A percentile compares a stretch with the other conserved stretches of the same genome.
Evolutionary conservation across 345 rosid species (phyloP).

Genomic region (Jatropha curcas): DNA sequence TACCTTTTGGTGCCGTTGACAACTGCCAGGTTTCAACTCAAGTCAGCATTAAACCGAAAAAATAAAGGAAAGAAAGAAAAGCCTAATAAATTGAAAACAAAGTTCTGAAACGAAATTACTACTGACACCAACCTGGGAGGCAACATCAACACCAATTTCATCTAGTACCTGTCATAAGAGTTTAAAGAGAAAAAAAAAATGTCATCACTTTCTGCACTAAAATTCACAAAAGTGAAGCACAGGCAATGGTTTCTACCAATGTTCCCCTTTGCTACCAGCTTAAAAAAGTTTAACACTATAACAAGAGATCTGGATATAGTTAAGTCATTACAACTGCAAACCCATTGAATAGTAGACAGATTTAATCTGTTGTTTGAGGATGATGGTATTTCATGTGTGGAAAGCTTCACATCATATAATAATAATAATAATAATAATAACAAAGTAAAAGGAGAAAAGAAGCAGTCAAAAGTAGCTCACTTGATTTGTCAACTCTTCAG

Average conservation of each 20-base stretch:
- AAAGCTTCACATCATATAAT: neutral
- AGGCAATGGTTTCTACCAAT: neutral
- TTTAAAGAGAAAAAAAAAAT: neutral
- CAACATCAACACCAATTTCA: slow-evolving; percentile 93
- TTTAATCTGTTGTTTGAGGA: no score
- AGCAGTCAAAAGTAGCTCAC: slow-evolving; percentile 32
- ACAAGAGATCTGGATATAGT: neutral
- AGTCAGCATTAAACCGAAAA: no score
- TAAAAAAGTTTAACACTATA: slow-evolving; percentile 1
- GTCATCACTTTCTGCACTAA: slow-evolving; percentile 4
- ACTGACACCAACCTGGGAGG: slow-evolving; percentile 74
- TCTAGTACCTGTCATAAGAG: slow-evolving; percentile 70
- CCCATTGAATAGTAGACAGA: no score
- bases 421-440: neutral
- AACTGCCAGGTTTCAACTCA: slow-evolving; percentile 45
- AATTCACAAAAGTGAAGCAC: neutral
- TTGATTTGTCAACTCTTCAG: slow-evolving; percentile 92
- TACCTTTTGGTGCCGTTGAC: slow-evolving; percentile 82
- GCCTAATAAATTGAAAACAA: slow-evolving; percentile 1
- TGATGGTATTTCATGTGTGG: neutral
- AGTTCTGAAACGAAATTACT: neutral
- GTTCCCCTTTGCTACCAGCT: no score
- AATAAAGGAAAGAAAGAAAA: neutral
- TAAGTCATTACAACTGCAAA: neutral
- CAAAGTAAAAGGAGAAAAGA: neutral